Evolutionary conservation across 208 protist species (phyloP), one percentile per base, ranked within the genome.

Genomic region (Crithidia sp.): DNA sequence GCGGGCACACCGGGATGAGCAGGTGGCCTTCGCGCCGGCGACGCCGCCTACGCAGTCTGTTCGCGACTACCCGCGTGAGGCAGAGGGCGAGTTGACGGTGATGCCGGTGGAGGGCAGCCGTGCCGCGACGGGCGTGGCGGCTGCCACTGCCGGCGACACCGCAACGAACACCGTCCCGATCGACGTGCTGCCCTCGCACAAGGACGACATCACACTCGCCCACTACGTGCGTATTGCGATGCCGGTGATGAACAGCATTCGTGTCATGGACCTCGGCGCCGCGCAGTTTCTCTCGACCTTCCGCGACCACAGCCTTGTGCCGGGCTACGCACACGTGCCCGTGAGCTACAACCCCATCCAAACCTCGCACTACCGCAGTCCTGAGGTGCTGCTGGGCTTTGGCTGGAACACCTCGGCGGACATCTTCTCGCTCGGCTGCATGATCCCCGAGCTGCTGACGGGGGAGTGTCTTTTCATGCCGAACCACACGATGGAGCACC

Each of bases 401-500:
- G 91, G 91, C 9, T 96, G 91, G 89, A 80, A 44, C 56, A 68
- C 70, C 54, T 88, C 84, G 3, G 82, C 88, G 3, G 91, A 96
- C 64, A 82, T 96, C 41, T 96, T 86, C 71, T 94, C 88, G 4
- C 71, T 96, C 28, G 91, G 91, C 19, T 94, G 88, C 76, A 96
- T 96, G 79, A 91, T 96, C 19, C 82, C 83, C 0, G 88, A 96
- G 63, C 76, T 96, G 37, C 67, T 93, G 14, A 93, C 88, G 5
- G 91, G 91, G 2, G 75, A 91, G 39, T 91, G 83, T 61, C 65
- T 94, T 7, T 96, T 92, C 71, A 92, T 89, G 83, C 82, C 91
- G 37, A 75, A 88, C 17, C 76, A 93, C 77, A 85, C 81, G 49
- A 62, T 90, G 60, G 88, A 96, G 79, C 91, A 96, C 78, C 82